These are phyloP conservation scores for Saccharomyces uvarum DNA, from an alignment of 1,139 yeast species.

Conservation along the genomic window DNA sequence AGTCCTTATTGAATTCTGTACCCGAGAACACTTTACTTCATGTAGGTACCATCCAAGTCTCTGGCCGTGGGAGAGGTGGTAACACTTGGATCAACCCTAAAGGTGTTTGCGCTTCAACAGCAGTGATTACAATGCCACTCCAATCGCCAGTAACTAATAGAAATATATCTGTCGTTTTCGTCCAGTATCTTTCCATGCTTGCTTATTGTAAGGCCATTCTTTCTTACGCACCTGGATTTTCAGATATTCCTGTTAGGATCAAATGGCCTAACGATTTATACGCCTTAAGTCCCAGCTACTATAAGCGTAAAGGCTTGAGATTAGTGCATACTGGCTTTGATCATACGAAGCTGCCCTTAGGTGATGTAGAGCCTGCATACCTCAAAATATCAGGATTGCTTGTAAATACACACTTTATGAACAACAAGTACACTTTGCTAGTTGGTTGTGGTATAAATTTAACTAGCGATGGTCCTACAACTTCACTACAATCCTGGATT, in stretches of 20 bases:
- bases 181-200: slow-evolving; percentile 78
- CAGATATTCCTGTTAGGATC: slow-evolving; percentile 66
- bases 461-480: slow-evolving; percentile 82
- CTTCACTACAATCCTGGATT: slow-evolving; percentile 70
- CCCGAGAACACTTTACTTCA: slow-evolving; percentile 27
- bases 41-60: slow-evolving; percentile 74
- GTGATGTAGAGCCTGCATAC: slow-evolving; percentile 43
- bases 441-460: slow-evolving; percentile 88
- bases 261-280: slow-evolving; percentile 98
- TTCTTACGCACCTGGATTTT: slow-evolving; percentile 59
- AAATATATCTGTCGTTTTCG: slow-evolving; percentile 53
- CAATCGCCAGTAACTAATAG: slow-evolving; percentile 31
- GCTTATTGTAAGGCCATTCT: slow-evolving; percentile 76
- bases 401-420: slow-evolving; percentile 66
- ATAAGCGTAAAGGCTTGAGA: slow-evolving; percentile 23
- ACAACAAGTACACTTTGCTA: slow-evolving; percentile 52
- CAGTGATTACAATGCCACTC: slow-evolving; percentile 54
- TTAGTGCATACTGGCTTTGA: slow-evolving; percentile 17
- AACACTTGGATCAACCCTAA: slow-evolving; percentile 92
- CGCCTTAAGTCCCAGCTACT: slow-evolving; percentile 57
- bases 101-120: slow-evolving; percentile 83
- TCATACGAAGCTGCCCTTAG: slow-evolving; percentile 19
- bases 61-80: slow-evolving; percentile 92
- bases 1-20: slow-evolving; percentile 40
- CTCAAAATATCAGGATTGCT: slow-evolving; percentile 79